phyloP scores from a whole-genome alignment of 108 stramenopile species.

The Nannochloropsis gaditana region DNA sequence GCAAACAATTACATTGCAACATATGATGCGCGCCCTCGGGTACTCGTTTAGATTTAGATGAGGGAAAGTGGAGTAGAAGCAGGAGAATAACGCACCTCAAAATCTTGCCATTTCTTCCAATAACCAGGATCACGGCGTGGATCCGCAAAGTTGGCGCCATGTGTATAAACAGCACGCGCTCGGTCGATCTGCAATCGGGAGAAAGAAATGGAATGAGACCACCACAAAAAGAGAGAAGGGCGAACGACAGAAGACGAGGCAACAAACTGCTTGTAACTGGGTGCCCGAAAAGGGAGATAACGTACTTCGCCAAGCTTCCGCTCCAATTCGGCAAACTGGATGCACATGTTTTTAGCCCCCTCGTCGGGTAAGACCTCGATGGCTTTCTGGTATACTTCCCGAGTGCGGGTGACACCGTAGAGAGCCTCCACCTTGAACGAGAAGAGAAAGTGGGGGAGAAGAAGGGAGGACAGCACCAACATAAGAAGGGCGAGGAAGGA shows the following conservation, averaged over 20 bases:
- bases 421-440: conserved; percentile 60
- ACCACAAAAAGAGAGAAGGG: not conserved
- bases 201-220: not conserved
- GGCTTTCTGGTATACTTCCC: conserved; percentile 85
- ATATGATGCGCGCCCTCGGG: not conserved
- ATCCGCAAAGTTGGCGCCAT: conserved; percentile 93
- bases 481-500: not conserved
- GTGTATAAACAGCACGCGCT: conserved; percentile 74
- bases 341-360: conserved; percentile 69
- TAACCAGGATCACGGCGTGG: conserved; percentile 74
- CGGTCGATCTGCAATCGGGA: conserved; percentile 63
- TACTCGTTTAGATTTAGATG: not conserved
- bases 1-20: not conserved
- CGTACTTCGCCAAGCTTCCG: conserved; percentile 68
- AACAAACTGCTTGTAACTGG: not conserved
- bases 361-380: conserved; percentile 72
- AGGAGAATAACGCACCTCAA: conserved; percentile 72
- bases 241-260: not conserved
- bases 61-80: not conserved
- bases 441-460: not conserved
- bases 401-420: conserved; percentile 75
- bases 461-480: not conserved
- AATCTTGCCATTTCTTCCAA: conserved; percentile 93
- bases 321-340: conserved; percentile 89
- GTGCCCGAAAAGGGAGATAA: not conserved